Conservation (phyloP, 73 alveolate genomes). For the Diophrys sp. region DNA sequence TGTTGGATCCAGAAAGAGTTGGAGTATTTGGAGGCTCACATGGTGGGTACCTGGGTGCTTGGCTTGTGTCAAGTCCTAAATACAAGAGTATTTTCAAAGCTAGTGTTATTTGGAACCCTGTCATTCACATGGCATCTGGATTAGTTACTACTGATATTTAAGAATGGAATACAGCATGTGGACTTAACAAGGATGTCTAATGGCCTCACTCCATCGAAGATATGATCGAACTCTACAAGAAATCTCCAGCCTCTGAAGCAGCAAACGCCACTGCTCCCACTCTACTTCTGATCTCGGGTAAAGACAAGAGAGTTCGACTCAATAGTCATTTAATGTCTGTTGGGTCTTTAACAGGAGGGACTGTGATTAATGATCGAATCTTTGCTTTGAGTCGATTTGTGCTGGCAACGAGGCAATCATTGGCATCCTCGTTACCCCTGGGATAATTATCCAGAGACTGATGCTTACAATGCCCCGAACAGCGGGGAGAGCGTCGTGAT, state of each 20-base stretch:
- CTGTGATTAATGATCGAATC: no score
- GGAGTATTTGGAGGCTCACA: constrained; percentile 60
- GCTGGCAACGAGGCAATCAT: no score
- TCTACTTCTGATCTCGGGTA: constrained; percentile 36
- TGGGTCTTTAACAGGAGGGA: no score
- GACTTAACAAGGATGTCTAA: neutral
- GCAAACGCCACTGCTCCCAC: constrained; percentile 32
- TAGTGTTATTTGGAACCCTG: constrained; percentile 46
- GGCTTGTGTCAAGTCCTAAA: constrained; percentile 38
- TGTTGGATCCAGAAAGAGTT: constrained; percentile 22
- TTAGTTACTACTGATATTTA: constrained; percentile 20
- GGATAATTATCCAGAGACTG: no score
- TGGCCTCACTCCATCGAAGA: neutral
- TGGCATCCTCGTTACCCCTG: no score
- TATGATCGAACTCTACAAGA: constrained; percentile 12
- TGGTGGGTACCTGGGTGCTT: constrained; percentile 62
- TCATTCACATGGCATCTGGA: constrained; percentile 35
- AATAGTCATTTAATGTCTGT: no score
- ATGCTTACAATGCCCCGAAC: no score
- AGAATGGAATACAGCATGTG: constrained; percentile 21
- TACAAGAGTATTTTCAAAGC: constrained; percentile 38
- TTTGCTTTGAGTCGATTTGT: no score
- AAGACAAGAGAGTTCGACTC: constrained; percentile 55
- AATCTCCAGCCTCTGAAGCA: constrained; percentile 45
- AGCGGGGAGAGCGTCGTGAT: no score